Percentiles rank a stretch among this genome's conserved stretches.
Conservation (phyloP, 768 basidiomycete genomes). For the Amanita exitialis region DNA sequence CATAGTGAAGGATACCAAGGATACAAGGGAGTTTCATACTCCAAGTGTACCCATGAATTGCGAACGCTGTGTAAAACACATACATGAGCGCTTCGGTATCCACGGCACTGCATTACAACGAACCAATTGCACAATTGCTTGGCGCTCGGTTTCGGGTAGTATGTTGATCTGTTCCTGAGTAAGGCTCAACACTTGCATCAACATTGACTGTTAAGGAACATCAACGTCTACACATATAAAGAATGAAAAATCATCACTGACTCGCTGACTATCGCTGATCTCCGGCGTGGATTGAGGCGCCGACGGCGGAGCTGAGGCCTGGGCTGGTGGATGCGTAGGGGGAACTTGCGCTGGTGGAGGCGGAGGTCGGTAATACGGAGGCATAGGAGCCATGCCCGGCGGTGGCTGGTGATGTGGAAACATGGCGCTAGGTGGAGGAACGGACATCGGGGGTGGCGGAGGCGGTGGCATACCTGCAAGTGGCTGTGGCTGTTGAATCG, state of each 20-base stretch:
- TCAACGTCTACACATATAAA: constrained; percentile 5
- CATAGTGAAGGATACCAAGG: neutral
- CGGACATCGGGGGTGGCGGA: constrained; percentile 21
- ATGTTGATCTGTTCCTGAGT: constrained; percentile 77
- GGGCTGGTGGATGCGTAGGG: constrained; percentile 16
- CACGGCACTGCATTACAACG: constrained; percentile 8
- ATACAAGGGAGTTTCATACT: neutral
- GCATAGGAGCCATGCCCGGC: constrained; percentile 21
- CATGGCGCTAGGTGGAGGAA: constrained; percentile 23
- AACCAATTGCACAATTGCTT: constrained; percentile 75
- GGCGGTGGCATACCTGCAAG: constrained; percentile 20
- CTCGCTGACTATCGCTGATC: constrained; percentile 43
- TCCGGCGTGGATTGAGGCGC: constrained; percentile 16
- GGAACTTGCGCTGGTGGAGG: constrained; percentile 19
- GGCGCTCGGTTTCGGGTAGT: constrained; percentile 68
- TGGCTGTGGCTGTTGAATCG: constrained; percentile 22
- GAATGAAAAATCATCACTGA: constrained; percentile 11
- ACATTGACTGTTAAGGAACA: constrained; percentile 45
- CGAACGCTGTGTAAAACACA: constrained; percentile 18
- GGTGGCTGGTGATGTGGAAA: constrained; percentile 21
- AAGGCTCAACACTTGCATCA: constrained; percentile 78
- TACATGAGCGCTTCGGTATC: neutral
- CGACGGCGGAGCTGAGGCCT: constrained; percentile 20
- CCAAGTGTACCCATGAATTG: constrained; percentile 27
- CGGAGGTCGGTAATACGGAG: constrained; percentile 25